These are phyloP conservation scores for Pseudonitzschia multiseries DNA, from an alignment of 108 stramenopile genomes.

Conservation along the genomic window DNA sequence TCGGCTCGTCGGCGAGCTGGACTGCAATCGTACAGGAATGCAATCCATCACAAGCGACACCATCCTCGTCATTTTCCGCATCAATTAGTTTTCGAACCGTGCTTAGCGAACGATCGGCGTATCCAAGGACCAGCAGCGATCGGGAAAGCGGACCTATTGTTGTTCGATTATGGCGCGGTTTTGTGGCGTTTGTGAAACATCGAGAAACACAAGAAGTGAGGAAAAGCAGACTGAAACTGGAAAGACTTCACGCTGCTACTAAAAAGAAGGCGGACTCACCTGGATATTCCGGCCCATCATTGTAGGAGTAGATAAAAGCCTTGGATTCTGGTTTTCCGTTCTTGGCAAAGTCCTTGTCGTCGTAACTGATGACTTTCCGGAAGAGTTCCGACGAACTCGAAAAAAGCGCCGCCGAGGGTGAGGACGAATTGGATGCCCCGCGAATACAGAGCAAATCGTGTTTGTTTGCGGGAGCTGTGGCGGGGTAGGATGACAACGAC, in stretches of 20 bases:
- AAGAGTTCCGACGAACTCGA: constrained; percentile 31
- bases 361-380: constrained; percentile 7
- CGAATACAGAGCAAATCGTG: constrained; percentile 30
- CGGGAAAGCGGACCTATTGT: constrained; percentile 48
- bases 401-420: constrained; percentile 8
- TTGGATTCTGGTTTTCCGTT: background rate
- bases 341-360: constrained; percentile 9
- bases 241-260: too few relatives aligned
- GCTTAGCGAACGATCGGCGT: constrained; percentile 36
- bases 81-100: constrained; percentile 33
- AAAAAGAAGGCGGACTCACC: too few relatives aligned
- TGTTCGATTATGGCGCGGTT: too few relatives aligned
- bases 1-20: constrained; percentile 39
- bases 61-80: constrained; percentile 10
- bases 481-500: constrained; percentile 33
- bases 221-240: too few relatives aligned
- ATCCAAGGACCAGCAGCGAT: constrained; percentile 37
- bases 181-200: background rate
- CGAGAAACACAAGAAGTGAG: background rate
- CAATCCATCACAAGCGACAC: constrained; percentile 30
- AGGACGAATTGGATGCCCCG: constrained; percentile 4
- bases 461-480: constrained; percentile 21
- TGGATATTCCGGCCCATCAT: constrained; percentile 61
- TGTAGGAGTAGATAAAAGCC: constrained; percentile 58
- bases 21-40: constrained; percentile 61